Base-by-base conservation (phyloP, 177 flowering plant species). In the Vitis hybrid region DNA sequence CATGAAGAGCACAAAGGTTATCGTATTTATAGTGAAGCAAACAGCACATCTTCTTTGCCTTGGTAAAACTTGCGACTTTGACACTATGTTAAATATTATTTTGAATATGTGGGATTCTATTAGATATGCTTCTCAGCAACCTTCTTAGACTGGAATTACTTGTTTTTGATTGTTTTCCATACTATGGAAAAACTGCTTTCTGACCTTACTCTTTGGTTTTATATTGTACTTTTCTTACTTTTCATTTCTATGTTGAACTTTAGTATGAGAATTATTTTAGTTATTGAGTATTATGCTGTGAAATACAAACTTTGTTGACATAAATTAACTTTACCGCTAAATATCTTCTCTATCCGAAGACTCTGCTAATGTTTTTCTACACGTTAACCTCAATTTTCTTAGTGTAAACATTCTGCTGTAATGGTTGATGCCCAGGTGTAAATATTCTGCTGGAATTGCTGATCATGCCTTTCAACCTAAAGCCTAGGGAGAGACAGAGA, bases 11-110 rank as follows among this genome's bases (percentile, higher is more conserved):
- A 60, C 45, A 3, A 52, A 60, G 64, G 15, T 61, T 51, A 50
- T 68, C n/a, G 68, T 77, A 84, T 84, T 81, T 86, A 86, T 85
- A 85, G 78, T 22, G 73, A 72, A 62, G 18, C 50, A 33, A 56
- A 52, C 19, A 65, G 67, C 60, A 55, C 11, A 50, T 1, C 10
- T 57, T 67, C 22, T 22, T 20, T 33, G 26, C 60, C 62, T 60
- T 64, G 82, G 77, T 71, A 73, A 73, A 63, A 65, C 66, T 55
- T 65, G 55, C 62, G 76, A 66, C 69, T 78, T 86, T 70, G 83
- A 84, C 80, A 80, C 76, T 79, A 74, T 65, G 50, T 70, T 64
- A 64, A 55, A 58, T 20, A 15, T 18, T 14, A 61, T 31, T 69
- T 62, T 62, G 31, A 22, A 58, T 31, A 31, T 51, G 70, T 66